phyloP scores from a whole-genome alignment of 148 eudicot species.

The Rhododendron vialii region DNA sequence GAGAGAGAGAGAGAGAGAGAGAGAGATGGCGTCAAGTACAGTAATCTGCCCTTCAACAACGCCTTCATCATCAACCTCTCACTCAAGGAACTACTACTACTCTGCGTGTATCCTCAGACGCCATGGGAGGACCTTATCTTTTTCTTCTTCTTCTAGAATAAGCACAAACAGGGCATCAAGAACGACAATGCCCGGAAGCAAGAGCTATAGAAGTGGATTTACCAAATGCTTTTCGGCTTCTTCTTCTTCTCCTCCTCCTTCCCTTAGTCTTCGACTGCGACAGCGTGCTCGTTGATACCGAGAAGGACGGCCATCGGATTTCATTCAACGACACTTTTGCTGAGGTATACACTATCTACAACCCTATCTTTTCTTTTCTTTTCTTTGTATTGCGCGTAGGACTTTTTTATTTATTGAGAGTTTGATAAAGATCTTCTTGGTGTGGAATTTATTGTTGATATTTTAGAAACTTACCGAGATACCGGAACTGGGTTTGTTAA shows the following conservation, averaged over 20 bases:
- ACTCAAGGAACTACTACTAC: slow-evolving; percentile 2
- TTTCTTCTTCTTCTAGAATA: slow-evolving; percentile 12
- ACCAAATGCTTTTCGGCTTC: slow-evolving; percentile 29
- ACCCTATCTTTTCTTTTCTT: not conserved
- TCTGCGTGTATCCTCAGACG: not conserved
- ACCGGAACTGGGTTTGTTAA: not conserved
- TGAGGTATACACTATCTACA: slow-evolving; percentile 40
- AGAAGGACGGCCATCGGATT: slow-evolving; percentile 90
- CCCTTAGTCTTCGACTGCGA: slow-evolving; percentile 66
- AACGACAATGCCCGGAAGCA: not conserved
- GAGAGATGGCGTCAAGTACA: slow-evolving; percentile 33
- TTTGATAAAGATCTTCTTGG: not conserved
- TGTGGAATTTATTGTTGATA: not conserved
- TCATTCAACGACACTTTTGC: slow-evolving; percentile 92
- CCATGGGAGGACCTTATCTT: slow-evolving; percentile 14
- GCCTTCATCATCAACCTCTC: slow-evolving; percentile 8
- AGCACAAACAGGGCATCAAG: not conserved
- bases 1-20: slow-evolving; percentile 10
- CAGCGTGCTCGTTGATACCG: slow-evolving; percentile 96
- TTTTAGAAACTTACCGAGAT: not conserved
- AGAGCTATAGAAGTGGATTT: slow-evolving; percentile 7
- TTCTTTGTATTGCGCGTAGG: not conserved
- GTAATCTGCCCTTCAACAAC: slow-evolving; percentile 27
- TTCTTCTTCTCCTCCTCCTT: slow-evolving; percentile 13
- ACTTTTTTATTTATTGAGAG: not conserved